Evolutionary conservation across 371 early-diverging fungal genomes (phyloP).

Genomic region (Mortierella sp.): DNA sequence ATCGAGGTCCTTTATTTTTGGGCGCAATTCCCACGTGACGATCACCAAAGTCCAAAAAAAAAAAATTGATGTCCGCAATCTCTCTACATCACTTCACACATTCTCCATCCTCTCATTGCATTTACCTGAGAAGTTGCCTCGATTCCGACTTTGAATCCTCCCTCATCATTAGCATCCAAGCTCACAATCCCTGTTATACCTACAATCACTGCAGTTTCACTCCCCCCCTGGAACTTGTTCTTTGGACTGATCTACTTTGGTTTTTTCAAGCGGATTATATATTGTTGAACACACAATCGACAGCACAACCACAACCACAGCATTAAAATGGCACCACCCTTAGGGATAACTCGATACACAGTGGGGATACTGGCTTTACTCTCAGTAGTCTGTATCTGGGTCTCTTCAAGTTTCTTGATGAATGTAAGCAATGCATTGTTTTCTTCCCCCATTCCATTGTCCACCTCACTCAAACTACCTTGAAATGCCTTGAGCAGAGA

Average conservation of each 20-base stretch:
- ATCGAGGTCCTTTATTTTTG: neutral
- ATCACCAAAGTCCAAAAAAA: neutral
- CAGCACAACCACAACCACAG: neutral
- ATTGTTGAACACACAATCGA: too few relatives aligned
- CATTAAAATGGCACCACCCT: slow-evolving; percentile 25
- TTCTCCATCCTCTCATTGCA: too few relatives aligned
- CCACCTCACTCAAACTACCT: neutral
- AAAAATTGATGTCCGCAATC: too few relatives aligned
- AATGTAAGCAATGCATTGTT: slow-evolving; percentile 61
- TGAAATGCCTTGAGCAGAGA: neutral
- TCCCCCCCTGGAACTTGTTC: neutral
- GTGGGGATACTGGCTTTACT: slow-evolving; percentile 75
- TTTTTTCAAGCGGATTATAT: neutral
- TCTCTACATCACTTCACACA: too few relatives aligned
- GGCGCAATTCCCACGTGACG: neutral
- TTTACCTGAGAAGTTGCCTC: too few relatives aligned
- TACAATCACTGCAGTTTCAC: neutral
- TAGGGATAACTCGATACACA: slow-evolving; percentile 56
- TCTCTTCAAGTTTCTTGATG: slow-evolving; percentile 85
- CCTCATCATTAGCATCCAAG: too few relatives aligned
- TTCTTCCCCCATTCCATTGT: neutral
- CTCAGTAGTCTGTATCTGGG: slow-evolving; percentile 87
- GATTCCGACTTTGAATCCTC: too few relatives aligned
- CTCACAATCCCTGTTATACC: neutral
- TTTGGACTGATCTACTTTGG: neutral